phyloP scores from a whole-genome alignment of 441 rosid species.

The Isatis lusitanica region DNA sequence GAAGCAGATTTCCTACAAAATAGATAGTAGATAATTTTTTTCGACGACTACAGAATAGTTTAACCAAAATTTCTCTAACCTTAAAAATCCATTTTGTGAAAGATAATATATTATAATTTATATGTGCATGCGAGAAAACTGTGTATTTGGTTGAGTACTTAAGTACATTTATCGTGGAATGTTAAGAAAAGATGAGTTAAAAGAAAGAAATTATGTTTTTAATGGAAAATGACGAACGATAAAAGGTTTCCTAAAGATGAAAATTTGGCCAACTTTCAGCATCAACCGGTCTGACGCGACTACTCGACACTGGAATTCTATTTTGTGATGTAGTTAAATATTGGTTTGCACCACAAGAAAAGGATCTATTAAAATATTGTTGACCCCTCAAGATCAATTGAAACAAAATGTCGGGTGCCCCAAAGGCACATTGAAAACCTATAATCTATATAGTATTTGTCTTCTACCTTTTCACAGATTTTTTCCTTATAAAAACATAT shows the following conservation, averaged over 20 bases:
- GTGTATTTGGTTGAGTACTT: too few species aligned
- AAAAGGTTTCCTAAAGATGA: constrained; percentile 5
- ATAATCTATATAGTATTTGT: constrained; percentile 16
- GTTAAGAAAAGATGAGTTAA: too few species aligned
- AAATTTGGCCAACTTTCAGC: constrained; percentile 38
- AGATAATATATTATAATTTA: too few species aligned
- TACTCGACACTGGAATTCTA: constrained; percentile 52
- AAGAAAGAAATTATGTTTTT: too few species aligned
- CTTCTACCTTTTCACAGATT: background rate
- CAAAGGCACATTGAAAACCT: constrained; percentile 23
- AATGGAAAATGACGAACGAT: background rate
- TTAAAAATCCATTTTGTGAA: too few species aligned
- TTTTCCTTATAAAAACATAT: background rate
- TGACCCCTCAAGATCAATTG: constrained; percentile 13
- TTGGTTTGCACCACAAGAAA: too few species aligned
- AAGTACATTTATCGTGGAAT: too few species aligned
- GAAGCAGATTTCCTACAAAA: too few species aligned
- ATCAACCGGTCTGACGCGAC: constrained; percentile 50
- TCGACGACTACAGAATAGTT: too few species aligned
- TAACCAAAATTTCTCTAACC: too few species aligned
- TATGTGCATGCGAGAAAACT: too few species aligned
- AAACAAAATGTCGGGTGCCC: constrained; percentile 24
- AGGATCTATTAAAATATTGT: background rate
- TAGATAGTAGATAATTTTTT: too few species aligned
- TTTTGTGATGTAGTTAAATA: background rate